phyloP scores from a whole-genome alignment of 2,329 filamentous ascomycete genomes.

The Cladophialophora carrionii region DNA sequence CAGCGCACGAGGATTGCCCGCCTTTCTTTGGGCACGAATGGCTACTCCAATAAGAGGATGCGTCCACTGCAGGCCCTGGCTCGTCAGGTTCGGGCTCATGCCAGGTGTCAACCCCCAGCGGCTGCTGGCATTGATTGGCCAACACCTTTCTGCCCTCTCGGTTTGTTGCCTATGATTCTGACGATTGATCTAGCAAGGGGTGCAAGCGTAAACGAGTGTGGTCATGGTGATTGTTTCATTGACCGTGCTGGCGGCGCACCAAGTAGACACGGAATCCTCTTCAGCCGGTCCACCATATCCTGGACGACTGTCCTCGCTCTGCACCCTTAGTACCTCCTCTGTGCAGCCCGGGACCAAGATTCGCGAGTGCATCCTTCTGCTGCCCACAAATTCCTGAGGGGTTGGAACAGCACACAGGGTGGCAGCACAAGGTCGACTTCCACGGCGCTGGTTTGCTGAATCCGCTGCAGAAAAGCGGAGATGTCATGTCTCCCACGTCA shows the following conservation, averaged over 20 bases:
- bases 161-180: background rate
- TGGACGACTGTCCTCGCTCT: background rate
- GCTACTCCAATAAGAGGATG: slow-evolving; percentile 1
- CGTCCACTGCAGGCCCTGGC: background rate
- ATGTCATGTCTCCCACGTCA: background rate
- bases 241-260: background rate
- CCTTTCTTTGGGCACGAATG: slow-evolving; percentile 4
- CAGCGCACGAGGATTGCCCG: background rate
- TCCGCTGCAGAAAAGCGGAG: background rate
- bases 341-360: background rate
- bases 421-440: background rate
- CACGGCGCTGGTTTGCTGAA: background rate
- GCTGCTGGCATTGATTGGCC: background rate
- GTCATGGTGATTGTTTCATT: background rate
- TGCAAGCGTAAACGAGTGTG: background rate
- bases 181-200: background rate
- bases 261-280: background rate
- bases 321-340: background rate
- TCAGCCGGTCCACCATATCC: background rate
- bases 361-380: background rate
- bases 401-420: background rate
- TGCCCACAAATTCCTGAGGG: background rate
- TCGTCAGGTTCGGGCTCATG: background rate
- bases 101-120: background rate
- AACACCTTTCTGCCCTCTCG: background rate